Evolutionary conservation across 169 alveolate genomes (phyloP), one percentile per base, ranked within the genome.

Genomic region (Theileria parva): DNA sequence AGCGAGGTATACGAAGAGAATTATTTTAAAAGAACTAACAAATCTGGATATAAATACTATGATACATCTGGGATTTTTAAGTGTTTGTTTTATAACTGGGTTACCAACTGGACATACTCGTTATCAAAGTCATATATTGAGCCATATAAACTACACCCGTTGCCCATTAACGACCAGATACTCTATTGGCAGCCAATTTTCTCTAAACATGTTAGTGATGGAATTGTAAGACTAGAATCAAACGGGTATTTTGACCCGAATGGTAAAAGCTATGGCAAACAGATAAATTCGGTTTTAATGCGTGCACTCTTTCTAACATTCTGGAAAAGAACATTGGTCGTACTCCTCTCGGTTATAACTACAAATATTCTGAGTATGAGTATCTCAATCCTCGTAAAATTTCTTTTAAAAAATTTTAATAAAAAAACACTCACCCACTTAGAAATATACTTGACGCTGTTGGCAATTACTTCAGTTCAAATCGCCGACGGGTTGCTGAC

Each of bases 141-240:
- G 59, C 87, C 81, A 21, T 66, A 57, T 13, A 37, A 25, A 39
- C 15, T 80, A 28, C 83, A 60, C 70, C 81, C 78, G 2, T 66
- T 80, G 59, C 88, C 88, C 17, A 50, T 70, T 8, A 63, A 74
- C 2, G 88, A 80, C 25, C 72, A 73, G 27, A 80, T 80, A 48
- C 53, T 70, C 39, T 72, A 72, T 65, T 66, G 73, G 68, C 88
- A 80, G 39, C 88, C 88, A 15, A 80, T 73, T 0, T 68, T 80
- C 6, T 80, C 88, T 17, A 71, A 73, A 63, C 88, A 80, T 66
- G 71, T 80, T 12, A 80, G 88, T 65, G 88, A 80, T 72, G 88
- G 88, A 13, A 23, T 80, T 7, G 44, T 74, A 23, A 48, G 39
- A 17, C 64, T 80, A 44, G 88, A 80, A 53, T 23, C 60, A 48